phyloP scores from a whole-genome alignment of 495 filamentous ascomycete genomes.

The Haplographium delicatum region DNA sequence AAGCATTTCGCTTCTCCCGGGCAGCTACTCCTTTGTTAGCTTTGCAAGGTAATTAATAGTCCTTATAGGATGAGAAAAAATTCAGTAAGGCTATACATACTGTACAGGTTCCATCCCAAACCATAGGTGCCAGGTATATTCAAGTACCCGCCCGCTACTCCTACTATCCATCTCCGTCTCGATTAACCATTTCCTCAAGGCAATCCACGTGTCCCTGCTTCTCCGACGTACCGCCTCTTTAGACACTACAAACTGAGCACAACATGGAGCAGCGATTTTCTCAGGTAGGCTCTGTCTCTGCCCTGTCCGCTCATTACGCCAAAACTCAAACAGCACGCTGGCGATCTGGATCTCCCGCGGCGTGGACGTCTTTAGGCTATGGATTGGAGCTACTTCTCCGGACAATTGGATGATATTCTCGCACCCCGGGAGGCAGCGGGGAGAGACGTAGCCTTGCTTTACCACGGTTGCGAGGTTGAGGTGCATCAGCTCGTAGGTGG shows the following conservation, averaged over 20 bases:
- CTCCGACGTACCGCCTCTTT: constrained; percentile 43
- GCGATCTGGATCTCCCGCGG: constrained; percentile 11
- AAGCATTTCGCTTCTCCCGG: constrained; percentile 54
- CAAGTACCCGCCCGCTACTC: constrained; percentile 58
- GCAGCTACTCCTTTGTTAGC: constrained; percentile 37
- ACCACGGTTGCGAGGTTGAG: constrained; percentile 38
- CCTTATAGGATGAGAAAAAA: neutral
- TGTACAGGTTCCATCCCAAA: constrained; percentile 45
- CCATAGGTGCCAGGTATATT: constrained; percentile 70
- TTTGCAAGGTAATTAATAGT: neutral
- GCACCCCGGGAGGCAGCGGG: constrained; percentile 23
- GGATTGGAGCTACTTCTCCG: constrained; percentile 7
- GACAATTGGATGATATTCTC: constrained; percentile 15
- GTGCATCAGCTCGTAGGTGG: constrained; percentile 26
- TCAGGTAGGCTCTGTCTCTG: constrained; percentile 1
- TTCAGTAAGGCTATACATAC: too few relatives aligned
- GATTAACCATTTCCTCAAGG: constrained; percentile 13
- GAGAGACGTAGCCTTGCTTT: constrained; percentile 43
- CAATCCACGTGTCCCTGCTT: constrained; percentile 27
- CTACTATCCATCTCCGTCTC: constrained; percentile 34
- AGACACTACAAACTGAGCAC: constrained; percentile 66
- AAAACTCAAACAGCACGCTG: constrained; percentile 9
- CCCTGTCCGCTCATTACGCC: constrained; percentile 1
- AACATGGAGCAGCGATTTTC: constrained; percentile 46
- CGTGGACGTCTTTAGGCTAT: constrained; percentile 1